Percentiles rank a stretch among this genome's conserved stretches.
Evolutionary conservation across 805 yeast genomes (phyloP).

Genomic region (Candida maesae): DNA sequence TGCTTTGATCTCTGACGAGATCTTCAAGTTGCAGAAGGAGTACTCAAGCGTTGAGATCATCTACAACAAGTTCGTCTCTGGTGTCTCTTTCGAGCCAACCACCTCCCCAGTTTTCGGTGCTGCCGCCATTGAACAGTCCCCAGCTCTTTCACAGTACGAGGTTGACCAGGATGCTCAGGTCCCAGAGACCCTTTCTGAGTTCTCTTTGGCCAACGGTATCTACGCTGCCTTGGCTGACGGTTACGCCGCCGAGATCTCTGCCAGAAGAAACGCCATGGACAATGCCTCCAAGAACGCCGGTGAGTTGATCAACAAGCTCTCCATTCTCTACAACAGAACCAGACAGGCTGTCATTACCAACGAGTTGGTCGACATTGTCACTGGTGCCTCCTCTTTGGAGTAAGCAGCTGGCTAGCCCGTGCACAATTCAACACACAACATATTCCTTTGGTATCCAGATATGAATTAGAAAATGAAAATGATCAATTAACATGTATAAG

Average conservation of each 20-base stretch:
- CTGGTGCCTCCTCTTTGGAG: slow-evolving; percentile 99
- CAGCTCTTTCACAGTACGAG: slow-evolving; percentile 80
- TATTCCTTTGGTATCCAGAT: slow-evolving; percentile 2
- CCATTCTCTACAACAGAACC: slow-evolving; percentile 98
- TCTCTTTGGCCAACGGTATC: slow-evolving; percentile 85
- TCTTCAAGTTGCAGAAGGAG: slow-evolving; percentile 48
- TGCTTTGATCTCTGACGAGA: slow-evolving; percentile 82
- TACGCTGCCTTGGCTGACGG: slow-evolving; percentile 95
- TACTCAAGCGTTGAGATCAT: slow-evolving; percentile 77
- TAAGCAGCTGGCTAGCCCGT: slow-evolving; percentile 35
- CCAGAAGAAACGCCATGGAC: slow-evolving; percentile 99
- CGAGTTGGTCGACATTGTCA: slow-evolving; percentile 98
- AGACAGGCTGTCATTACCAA: slow-evolving; percentile 99
- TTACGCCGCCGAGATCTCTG: slow-evolving; percentile 95
- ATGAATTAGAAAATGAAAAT: slow-evolving; percentile 15
- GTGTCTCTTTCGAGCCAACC: slow-evolving; percentile 88
- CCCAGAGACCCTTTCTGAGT: slow-evolving; percentile 75
- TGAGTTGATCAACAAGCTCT: slow-evolving; percentile 95
- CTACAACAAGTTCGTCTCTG: slow-evolving; percentile 84
- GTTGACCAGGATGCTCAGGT: slow-evolving; percentile 65
- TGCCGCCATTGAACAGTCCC: slow-evolving; percentile 74
- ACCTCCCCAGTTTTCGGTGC: slow-evolving; percentile 62
- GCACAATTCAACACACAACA: slow-evolving; percentile 1
- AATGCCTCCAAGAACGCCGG: slow-evolving; percentile 99
- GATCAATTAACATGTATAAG: slow-evolving; percentile 6